These are phyloP conservation scores for Wickerhamiella alocasiicola DNA, from an alignment of 805 yeast species.

Conservation along the genomic window DNA sequence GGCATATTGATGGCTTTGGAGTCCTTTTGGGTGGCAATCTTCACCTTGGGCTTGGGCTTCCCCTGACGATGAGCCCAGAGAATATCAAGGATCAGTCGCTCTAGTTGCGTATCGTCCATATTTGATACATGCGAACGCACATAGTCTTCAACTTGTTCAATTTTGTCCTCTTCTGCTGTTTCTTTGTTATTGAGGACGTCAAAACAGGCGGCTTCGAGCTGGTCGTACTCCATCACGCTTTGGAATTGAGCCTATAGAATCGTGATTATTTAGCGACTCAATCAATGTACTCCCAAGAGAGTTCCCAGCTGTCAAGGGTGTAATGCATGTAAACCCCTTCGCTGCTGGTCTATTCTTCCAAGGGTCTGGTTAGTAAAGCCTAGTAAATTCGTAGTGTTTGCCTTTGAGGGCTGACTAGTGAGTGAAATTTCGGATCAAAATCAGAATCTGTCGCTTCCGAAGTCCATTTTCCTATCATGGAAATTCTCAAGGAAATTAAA, in stretches of 20 bases:
- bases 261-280: too few species aligned
- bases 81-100: conserved; percentile 31
- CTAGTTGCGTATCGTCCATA: conserved; percentile 22
- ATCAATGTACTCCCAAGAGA: too few species aligned
- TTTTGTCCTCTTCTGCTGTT: conserved; percentile 31
- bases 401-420: too few species aligned
- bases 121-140: conserved; percentile 21
- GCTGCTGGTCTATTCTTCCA: too few species aligned
- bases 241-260: too few species aligned
- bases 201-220: conserved; percentile 21
- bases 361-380: too few species aligned
- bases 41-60: conserved; percentile 11
- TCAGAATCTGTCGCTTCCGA: background rate
- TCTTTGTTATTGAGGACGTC: conserved; percentile 25
- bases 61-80: conserved; percentile 32
- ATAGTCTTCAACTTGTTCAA: conserved; percentile 30
- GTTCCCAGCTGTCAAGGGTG: too few species aligned
- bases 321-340: too few species aligned
- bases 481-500: conserved; percentile 39
- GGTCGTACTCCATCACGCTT: background rate
- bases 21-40: conserved; percentile 17
- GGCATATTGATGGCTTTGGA: conserved; percentile 14
- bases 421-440: too few species aligned
- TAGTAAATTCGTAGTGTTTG: too few species aligned
- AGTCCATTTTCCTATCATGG: conserved; percentile 4